Conservation (phyloP, 2,329 filamentous ascomycete species). For the Neocucurbitaria cava region DNA sequence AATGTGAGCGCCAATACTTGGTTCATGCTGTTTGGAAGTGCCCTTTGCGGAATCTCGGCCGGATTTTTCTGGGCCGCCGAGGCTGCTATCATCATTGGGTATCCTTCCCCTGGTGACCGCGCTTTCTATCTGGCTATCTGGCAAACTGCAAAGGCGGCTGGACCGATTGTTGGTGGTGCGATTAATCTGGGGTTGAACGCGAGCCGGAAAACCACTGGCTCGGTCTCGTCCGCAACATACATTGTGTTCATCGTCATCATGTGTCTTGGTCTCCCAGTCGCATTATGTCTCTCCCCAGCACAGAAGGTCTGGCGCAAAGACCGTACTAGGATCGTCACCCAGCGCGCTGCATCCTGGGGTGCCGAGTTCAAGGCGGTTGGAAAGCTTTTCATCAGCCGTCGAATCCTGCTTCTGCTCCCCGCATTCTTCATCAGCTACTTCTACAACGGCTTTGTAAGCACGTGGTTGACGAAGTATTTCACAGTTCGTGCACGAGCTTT, state of each 20-base stretch:
- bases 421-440: slow-evolving; percentile 50
- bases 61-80: slow-evolving; percentile 55
- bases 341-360: slow-evolving; percentile 30
- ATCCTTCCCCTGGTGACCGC: slow-evolving; percentile 47
- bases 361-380: slow-evolving; percentile 42
- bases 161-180: slow-evolving; percentile 57
- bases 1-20: slow-evolving; percentile 48
- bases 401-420: slow-evolving; percentile 42
- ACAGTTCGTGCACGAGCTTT: slow-evolving; percentile 46
- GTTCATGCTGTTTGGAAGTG: slow-evolving; percentile 50
- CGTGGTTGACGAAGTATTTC: slow-evolving; percentile 46
- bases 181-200: slow-evolving; percentile 59
- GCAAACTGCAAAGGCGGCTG: slow-evolving; percentile 45
- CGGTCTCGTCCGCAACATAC: slow-evolving; percentile 52
- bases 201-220: slow-evolving; percentile 45
- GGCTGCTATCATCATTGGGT: slow-evolving; percentile 52
- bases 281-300: slow-evolving; percentile 54
- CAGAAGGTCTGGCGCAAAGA: slow-evolving; percentile 55
- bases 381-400: slow-evolving; percentile 37
- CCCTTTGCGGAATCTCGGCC: slow-evolving; percentile 49
- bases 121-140: slow-evolving; percentile 47
- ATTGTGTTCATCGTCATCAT: slow-evolving; percentile 58
- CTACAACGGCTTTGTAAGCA: slow-evolving; percentile 47
- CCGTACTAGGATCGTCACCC: slow-evolving; percentile 43
- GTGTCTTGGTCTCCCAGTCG: slow-evolving; percentile 54